Conservation (phyloP, 2,329 filamentous ascomycete species). For the Didymellaceae sp. region DNA sequence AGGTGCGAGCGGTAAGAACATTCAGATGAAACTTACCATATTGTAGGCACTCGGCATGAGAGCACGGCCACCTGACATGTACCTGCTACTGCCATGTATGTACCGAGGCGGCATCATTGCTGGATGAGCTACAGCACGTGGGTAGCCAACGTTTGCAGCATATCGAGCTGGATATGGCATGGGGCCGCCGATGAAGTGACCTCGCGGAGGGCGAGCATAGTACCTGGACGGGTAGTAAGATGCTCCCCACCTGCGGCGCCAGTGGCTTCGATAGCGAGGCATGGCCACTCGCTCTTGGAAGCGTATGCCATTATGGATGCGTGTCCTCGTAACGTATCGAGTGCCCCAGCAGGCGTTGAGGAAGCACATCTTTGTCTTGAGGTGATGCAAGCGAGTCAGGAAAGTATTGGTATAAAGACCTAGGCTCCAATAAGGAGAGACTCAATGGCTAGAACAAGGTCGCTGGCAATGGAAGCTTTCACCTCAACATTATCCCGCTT, state of each 20-base stretch:
- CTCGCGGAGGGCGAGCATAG: conserved; percentile 27
- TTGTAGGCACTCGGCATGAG: conserved; percentile 27
- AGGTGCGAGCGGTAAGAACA: conserved; percentile 17
- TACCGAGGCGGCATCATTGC: conserved; percentile 13
- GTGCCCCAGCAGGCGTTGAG: too few relatives aligned
- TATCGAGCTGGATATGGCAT: conserved; percentile 16
- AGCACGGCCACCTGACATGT: conserved; percentile 24
- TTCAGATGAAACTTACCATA: conserved; percentile 31
- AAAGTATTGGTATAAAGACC: too few relatives aligned
- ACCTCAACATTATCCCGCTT: too few relatives aligned
- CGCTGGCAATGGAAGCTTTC: too few relatives aligned
- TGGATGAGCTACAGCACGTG: conserved; percentile 1
- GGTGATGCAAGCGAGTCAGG: not conserved
- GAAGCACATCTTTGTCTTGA: conserved; percentile 32
- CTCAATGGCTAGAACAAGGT: too few relatives aligned
- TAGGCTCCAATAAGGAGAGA: too few relatives aligned
- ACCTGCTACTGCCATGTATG: conserved; percentile 20
- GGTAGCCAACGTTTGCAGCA: conserved; percentile 12
- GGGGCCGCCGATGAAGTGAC: conserved; percentile 12
- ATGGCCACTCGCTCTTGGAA: conserved; percentile 14
- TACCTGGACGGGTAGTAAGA: conserved; percentile 39
- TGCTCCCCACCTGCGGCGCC: conserved; percentile 30
- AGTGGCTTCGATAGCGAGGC: conserved; percentile 22
- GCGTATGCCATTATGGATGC: conserved; percentile 21
- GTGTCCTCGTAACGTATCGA: conserved; percentile 25